A percentile compares a stretch with the other conserved stretches of the same genome.
These are phyloP conservation scores for Prunus mongolica DNA, from an alignment of 306 rosid genomes.

Conservation along the genomic window DNA sequence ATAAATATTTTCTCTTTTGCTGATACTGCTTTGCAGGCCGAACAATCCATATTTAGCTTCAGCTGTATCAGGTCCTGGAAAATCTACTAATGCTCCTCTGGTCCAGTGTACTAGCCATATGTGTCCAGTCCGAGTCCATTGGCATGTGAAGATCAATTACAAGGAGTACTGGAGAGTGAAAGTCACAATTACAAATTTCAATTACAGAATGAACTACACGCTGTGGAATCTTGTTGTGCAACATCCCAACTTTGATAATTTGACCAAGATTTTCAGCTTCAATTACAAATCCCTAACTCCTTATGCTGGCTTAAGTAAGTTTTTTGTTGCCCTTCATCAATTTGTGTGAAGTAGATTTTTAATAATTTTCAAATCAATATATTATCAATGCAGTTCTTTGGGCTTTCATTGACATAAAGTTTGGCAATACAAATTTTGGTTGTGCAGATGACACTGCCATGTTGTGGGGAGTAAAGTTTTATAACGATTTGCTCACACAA, in stretches of 20 bases:
- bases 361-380: neutral
- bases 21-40: slow-evolving; percentile 43
- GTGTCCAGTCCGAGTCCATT: slow-evolving; percentile 96
- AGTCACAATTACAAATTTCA: slow-evolving; percentile 89
- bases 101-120: slow-evolving; percentile 92
- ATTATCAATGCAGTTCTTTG: neutral
- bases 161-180: slow-evolving; percentile 98
- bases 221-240: slow-evolving; percentile 94
- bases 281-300: slow-evolving; percentile 78
- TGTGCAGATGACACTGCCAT: slow-evolving; percentile 91
- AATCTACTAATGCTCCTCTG: slow-evolving; percentile 53
- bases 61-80: slow-evolving; percentile 57
- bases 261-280: slow-evolving; percentile 88
- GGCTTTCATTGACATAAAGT: neutral
- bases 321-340: slow-evolving; percentile 6
- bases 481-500: slow-evolving; percentile 75
- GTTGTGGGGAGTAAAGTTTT: slow-evolving; percentile 90
- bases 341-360: neutral
- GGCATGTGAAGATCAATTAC: slow-evolving; percentile 98
- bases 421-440: slow-evolving; percentile 8
- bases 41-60: slow-evolving; percentile 69
- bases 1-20: slow-evolving; percentile 6
- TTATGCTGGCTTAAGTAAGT: slow-evolving; percentile 92
- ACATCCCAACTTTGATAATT: slow-evolving; percentile 90
- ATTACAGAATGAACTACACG: slow-evolving; percentile 90